Evolutionary conservation across 129 eudicot species (phyloP), one percentile per base, ranked within the genome.

Genomic region (Tagetes patula): DNA sequence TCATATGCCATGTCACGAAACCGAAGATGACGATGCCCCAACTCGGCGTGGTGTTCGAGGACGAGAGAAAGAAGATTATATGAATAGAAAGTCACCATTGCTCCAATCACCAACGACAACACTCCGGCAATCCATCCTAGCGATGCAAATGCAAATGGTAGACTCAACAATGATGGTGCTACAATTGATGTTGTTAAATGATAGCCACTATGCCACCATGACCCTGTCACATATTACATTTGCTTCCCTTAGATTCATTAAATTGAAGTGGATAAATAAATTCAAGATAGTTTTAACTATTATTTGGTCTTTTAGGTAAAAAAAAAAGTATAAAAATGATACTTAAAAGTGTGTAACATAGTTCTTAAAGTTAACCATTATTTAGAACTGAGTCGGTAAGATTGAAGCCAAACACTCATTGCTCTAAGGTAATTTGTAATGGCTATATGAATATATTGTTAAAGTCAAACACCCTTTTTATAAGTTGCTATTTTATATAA

Each of bases 161-260:
- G 84, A 67, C 95, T 89, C 68, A 93, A 76, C 47, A 93, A 67
- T 2, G 95, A 74, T 2, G 98, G 98, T 3, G 98, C 96, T 5
- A 89, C 96, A 7, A 93, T 89, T 9, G 98, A 89, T 33, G 98
- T 93, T 47, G 98, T 85, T 84, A 93, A 83, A 75, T 93, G 98
- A 69, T 87, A 93, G 0, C 95, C 96, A 45, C 92, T 71, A 30
- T 93, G 98, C 75, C 92, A 68, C 98, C 96, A 93, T 65, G 98
- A 93, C 56, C 98, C 98, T 89, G 76, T 42, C 53, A 83, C 12
- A 1, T 63, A 67, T 65, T 40, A 30, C 48, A 43, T 43, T 43
- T 43, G 48, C 8, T 43, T 43, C 48, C 8, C 8, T 43, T 43
- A 43, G 48, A 43, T 43, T 2, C 48, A 6, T 6, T 43, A 6